phyloP scores from a whole-genome alignment of 2,329 filamentous ascomycete species.

The Aspergillus japonicus region DNA sequence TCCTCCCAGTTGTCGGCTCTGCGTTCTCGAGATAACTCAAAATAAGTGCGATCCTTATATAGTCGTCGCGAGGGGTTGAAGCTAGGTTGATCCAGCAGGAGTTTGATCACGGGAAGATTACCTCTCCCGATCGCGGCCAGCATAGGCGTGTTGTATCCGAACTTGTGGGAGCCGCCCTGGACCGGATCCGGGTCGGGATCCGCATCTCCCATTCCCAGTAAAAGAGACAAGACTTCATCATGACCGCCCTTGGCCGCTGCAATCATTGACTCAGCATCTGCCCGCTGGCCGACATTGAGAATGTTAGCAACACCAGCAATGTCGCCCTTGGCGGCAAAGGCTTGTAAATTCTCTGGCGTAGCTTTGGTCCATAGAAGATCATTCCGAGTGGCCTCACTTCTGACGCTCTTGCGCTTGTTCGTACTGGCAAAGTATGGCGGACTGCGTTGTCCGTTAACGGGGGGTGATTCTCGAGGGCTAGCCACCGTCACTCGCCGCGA shows the following conservation, averaged over 20 bases:
- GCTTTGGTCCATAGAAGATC: constrained; percentile 52
- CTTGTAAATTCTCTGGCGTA: constrained; percentile 50
- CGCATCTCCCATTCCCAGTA: constrained; percentile 66
- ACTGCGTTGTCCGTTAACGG: constrained; percentile 39
- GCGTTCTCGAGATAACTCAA: constrained; percentile 78
- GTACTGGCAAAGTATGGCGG: constrained; percentile 37
- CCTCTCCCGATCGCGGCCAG: constrained; percentile 87
- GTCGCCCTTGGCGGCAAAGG: constrained; percentile 51
- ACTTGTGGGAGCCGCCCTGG: constrained; percentile 48
- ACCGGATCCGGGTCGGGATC: constrained; percentile 70
- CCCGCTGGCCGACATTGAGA: constrained; percentile 52
- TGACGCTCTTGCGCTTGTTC: constrained; percentile 45
- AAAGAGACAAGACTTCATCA: constrained; percentile 77
- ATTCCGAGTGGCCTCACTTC: constrained; percentile 52
- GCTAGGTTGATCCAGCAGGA: constrained; percentile 71
- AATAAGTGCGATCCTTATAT: constrained; percentile 76
- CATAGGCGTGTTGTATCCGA: constrained; percentile 85
- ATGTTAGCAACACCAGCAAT: constrained; percentile 51
- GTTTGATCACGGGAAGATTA: constrained; percentile 78
- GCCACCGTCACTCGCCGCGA: constrained; percentile 45
- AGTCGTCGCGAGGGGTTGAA: constrained; percentile 79
- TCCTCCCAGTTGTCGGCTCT: constrained; percentile 87
- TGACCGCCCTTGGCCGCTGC: constrained; percentile 91
- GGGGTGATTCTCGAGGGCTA: constrained; percentile 48
- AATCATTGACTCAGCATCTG: constrained; percentile 82